Evolutionary conservation across 139 green algal genomes (phyloP).

Genomic region (Chlorella sp.): DNA sequence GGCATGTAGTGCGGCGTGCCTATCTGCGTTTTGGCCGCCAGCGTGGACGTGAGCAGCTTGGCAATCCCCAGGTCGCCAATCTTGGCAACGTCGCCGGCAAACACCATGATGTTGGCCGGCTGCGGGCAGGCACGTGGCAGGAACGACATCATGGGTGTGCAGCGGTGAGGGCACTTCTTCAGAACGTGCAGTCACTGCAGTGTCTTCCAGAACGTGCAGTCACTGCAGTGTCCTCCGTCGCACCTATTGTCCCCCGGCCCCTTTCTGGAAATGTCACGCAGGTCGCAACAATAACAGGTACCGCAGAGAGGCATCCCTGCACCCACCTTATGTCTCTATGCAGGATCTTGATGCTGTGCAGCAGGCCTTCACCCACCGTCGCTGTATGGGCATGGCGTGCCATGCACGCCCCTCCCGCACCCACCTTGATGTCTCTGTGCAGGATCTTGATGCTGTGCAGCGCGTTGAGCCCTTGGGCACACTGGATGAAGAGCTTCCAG

Average conservation of each 20-base stretch:
- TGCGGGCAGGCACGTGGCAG: too few relatives aligned
- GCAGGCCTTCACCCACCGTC: neutral
- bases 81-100: conserved; percentile 8
- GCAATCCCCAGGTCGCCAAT: conserved; percentile 16
- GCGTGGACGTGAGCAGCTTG: conserved; percentile 28
- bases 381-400: too few relatives aligned
- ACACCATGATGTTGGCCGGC: conserved; percentile 16
- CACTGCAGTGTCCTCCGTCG: too few relatives aligned
- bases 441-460: conserved; percentile 71
- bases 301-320: too few relatives aligned
- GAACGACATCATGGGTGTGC: too few relatives aligned
- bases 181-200: too few relatives aligned
- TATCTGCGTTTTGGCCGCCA: conserved; percentile 62
- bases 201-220: too few relatives aligned
- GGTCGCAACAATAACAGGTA: too few relatives aligned
- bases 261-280: too few relatives aligned
- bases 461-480: conserved; percentile 46
- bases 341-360: conserved; percentile 70
- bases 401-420: too few relatives aligned
- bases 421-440: conserved; percentile 39
- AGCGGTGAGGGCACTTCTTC: too few relatives aligned
- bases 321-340: conserved; percentile 41
- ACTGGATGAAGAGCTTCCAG: conserved; percentile 72
- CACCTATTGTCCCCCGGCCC: too few relatives aligned
- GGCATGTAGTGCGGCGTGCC: conserved; percentile 75